Evolutionary conservation across 805 yeast species (phyloP).

Genomic region (Nakazawaea peltata): DNA sequence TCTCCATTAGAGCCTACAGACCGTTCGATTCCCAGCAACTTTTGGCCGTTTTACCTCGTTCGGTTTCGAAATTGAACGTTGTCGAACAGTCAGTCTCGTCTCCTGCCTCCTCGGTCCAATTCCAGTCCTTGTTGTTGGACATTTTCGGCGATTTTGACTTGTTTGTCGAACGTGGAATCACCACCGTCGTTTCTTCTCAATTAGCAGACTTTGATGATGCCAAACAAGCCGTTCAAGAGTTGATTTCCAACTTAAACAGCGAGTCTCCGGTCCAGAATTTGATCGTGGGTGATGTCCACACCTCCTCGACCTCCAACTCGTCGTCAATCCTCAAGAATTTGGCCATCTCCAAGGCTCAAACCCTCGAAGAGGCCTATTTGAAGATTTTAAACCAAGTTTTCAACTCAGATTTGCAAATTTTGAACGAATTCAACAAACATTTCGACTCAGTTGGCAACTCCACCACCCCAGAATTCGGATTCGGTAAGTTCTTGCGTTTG

Average conservation of each 20-base stretch:
- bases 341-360: constrained; percentile 39
- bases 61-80: constrained; percentile 49
- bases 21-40: constrained; percentile 60
- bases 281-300: constrained; percentile 41
- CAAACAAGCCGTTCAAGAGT: constrained; percentile 32
- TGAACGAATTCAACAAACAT: constrained; percentile 48
- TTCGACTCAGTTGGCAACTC: constrained; percentile 31
- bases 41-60: constrained; percentile 40
- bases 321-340: constrained; percentile 2
- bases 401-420: constrained; percentile 42
- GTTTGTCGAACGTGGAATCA: constrained; percentile 38
- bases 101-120: constrained; percentile 19
- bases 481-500: constrained; percentile 60
- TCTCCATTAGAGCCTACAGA: constrained; percentile 58
- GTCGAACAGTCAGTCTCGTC: constrained; percentile 51
- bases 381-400: constrained; percentile 68
- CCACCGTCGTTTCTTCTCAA: constrained; percentile 52
- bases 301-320: constrained; percentile 17
- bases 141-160: constrained; percentile 51
- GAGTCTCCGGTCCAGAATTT: constrained; percentile 55
- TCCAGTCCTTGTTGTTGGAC: constrained; percentile 53
- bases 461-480: constrained; percentile 79
- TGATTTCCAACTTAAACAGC: constrained; percentile 44
- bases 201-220: constrained; percentile 34
- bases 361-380: constrained; percentile 68